phyloP scores from a whole-genome alignment of 2,329 filamentous ascomycete species.

The Trichoderma sp. region DNA sequence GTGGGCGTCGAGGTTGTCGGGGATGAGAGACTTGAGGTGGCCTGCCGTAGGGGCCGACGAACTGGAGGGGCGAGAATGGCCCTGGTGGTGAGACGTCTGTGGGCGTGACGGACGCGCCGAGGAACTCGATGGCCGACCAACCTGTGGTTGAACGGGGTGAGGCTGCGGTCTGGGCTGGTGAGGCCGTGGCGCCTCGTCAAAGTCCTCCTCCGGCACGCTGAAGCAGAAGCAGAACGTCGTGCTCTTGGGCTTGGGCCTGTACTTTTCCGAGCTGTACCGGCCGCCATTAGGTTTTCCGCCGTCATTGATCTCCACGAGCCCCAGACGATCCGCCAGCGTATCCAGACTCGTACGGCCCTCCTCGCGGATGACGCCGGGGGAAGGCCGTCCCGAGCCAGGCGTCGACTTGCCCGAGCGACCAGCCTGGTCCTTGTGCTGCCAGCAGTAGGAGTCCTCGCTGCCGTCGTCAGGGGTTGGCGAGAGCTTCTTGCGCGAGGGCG shows the following conservation, averaged over 20 bases:
- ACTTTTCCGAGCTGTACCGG: conserved; percentile 35
- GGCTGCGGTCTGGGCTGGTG: conserved; percentile 53
- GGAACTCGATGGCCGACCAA: conserved; percentile 1
- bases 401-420: conserved; percentile 50
- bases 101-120: conserved; percentile 36
- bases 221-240: conserved; percentile 57
- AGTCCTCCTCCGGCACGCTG: conserved; percentile 49
- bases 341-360: conserved; percentile 76
- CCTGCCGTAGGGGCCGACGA: conserved; percentile 41
- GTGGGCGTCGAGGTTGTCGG: conserved; percentile 65
- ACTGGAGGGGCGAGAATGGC: conserved; percentile 36
- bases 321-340: conserved; percentile 79
- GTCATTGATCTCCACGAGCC: conserved; percentile 68
- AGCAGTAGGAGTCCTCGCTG: conserved; percentile 77
- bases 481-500: conserved; percentile 29
- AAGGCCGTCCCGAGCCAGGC: conserved; percentile 41
- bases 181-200: conserved; percentile 41
- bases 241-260: conserved; percentile 34
- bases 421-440: conserved; percentile 93
- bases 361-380: conserved; percentile 55
- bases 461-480: conserved; percentile 54
- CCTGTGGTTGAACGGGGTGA: conserved; percentile 51
- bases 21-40: conserved; percentile 61
- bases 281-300: conserved; percentile 35
- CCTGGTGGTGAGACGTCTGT: conserved; percentile 34